Evolutionary conservation across 2,329 filamentous ascomycete genomes (phyloP), one percentile per base, ranked within the genome.

Genomic region (Chalara sp.): DNA sequence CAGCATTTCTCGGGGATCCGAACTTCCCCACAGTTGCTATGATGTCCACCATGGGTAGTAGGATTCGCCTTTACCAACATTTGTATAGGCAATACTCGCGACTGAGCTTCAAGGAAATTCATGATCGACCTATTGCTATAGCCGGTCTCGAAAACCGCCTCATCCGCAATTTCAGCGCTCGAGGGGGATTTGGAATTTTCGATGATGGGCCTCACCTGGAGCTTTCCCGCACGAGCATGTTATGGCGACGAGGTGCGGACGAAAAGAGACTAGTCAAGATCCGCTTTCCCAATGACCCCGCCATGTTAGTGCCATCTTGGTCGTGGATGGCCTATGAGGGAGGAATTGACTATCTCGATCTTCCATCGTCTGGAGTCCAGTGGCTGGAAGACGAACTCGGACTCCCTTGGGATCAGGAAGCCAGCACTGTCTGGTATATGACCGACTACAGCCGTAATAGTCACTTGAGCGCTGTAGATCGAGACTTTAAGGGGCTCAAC

Each of bases 281-380:
- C 12, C 35, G 10, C 0, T 54, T 44, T 21, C 21, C 31, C 4
- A 6, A 29, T 6, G 43, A 51, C 13, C 46, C 41, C 6, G 32
- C 4, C 12, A 32, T 42, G 5, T n/a, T 39, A 28, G 58, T 62
- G 0, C 67, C 67, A 2, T 53, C 59, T 0, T 69, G 67, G 67
- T 69, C 67, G 0, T 69, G 67, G 67, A 69, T 68, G 63, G 63
- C 60, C 0, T 67, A 68, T 31, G 21, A 59, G 2, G 67, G 67
- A 3, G 57, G 46, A 0, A 68, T 69, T 3, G 46, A 54, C 5
- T 68, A 60, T 32, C n/a, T 68, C 10, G 32, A 61, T 6, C 43
- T 62, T 1, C 52, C 54, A 0, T 59, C 66, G 10, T 53, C 52
- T 1, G 35, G 39, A 1, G 54, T 60, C 7, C 45, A 51, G 6